Conservation (phyloP, 495 filamentous ascomycete species). For the Schizothecium vesticola region DNA sequence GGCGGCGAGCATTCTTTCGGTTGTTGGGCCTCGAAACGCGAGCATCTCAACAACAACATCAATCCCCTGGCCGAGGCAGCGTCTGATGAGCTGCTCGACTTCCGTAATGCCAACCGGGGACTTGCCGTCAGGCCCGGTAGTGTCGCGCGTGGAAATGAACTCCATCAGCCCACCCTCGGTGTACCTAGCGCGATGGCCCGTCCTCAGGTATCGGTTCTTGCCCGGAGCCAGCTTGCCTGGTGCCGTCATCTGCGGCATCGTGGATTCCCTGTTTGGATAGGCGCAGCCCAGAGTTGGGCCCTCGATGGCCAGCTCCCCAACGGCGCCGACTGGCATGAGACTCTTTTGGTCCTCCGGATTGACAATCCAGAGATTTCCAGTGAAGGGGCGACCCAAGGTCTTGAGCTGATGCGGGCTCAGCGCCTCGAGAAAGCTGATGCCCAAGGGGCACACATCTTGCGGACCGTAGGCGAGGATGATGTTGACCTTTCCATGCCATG, state of each 20-base stretch:
- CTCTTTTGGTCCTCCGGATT: constrained; percentile 45
- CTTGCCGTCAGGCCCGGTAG: constrained; percentile 29
- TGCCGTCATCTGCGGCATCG: constrained; percentile 21
- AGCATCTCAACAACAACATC: constrained; percentile 44
- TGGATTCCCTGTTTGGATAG: constrained; percentile 31
- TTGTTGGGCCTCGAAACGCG: constrained; percentile 34
- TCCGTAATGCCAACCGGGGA: constrained; percentile 31
- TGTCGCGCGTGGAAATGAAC: constrained; percentile 31
- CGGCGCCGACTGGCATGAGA: constrained; percentile 41
- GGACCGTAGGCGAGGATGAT: constrained; percentile 43
- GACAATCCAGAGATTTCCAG: constrained; percentile 42
- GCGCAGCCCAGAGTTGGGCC: constrained; percentile 38
- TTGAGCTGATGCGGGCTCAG: constrained; percentile 31
- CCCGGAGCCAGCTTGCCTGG: constrained; percentile 10
- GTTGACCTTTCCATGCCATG: constrained; percentile 40
- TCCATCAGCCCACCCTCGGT: constrained; percentile 41
- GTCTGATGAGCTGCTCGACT: constrained; percentile 39
- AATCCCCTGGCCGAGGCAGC: constrained; percentile 40
- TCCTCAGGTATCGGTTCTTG: constrained; percentile 34
- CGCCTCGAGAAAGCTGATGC: constrained; percentile 40
- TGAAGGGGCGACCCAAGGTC: constrained; percentile 40
- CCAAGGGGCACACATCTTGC: constrained; percentile 41
- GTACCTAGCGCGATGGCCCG: constrained; percentile 41
- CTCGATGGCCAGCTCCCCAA: constrained; percentile 45
- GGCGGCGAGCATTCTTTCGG: constrained; percentile 33